Conservation (phyloP, 2,329 filamentous ascomycete species). For the Diatrype stigma region DNA sequence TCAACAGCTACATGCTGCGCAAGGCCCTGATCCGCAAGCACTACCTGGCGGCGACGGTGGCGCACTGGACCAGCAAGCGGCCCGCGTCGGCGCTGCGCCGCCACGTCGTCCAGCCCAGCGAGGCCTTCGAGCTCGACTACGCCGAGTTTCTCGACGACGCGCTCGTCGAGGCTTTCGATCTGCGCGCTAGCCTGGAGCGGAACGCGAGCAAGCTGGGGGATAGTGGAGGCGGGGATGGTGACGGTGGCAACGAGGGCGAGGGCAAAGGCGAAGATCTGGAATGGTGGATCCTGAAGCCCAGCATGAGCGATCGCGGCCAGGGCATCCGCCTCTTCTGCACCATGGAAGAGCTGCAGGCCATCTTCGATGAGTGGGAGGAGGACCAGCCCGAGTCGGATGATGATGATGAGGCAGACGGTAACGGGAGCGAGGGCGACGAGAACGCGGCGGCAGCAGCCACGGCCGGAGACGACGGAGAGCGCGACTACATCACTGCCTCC, state of each 20-base stretch:
- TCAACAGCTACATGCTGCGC: slow-evolving; percentile 91
- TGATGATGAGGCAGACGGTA: slow-evolving; percentile 17
- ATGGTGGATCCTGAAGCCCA: slow-evolving; percentile 98
- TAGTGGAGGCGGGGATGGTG: slow-evolving; percentile 6
- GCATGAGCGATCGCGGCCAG: slow-evolving; percentile 95
- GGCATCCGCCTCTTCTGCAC: slow-evolving; percentile 87
- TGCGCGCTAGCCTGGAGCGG: slow-evolving; percentile 69
- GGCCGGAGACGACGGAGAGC: slow-evolving; percentile 27
- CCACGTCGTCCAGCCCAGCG: slow-evolving; percentile 73
- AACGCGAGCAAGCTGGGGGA: slow-evolving; percentile 48
- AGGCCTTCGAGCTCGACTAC: slow-evolving; percentile 92
- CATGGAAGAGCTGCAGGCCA: slow-evolving; percentile 74
- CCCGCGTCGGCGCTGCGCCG: slow-evolving; percentile 63
- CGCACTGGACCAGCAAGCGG: slow-evolving; percentile 82
- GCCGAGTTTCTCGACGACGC: slow-evolving; percentile 96
- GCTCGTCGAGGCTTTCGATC: slow-evolving; percentile 81
- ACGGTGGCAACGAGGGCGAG: slow-evolving; percentile 5
- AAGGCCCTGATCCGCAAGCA: slow-evolving; percentile 97
- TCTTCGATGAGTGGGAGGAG: slow-evolving; percentile 90
- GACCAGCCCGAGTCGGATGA: slow-evolving; percentile 53
- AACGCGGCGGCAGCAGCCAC: too few species aligned
- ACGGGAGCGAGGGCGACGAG: slow-evolving; percentile 13
- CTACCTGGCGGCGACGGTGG: slow-evolving; percentile 78
- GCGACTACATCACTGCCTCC: slow-evolving; percentile 69
- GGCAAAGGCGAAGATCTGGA: slow-evolving; percentile 45